Conservation (phyloP, 768 basidiomycete species). For the Heimioporus sp. region DNA sequence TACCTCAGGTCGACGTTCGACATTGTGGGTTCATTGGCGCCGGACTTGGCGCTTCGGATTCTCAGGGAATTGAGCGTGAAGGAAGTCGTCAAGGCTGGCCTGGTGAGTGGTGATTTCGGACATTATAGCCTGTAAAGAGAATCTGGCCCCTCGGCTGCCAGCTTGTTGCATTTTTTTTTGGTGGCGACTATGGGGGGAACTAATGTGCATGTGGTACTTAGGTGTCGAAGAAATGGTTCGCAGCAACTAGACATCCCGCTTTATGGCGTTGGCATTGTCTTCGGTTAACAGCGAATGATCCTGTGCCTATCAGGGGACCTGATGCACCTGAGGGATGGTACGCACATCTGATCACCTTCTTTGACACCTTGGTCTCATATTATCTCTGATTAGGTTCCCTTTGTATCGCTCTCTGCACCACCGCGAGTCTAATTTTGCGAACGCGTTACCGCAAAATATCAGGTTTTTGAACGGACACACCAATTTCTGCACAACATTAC, state of each 20-base stretch:
- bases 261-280: constrained; percentile 80
- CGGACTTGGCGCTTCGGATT: constrained; percentile 61
- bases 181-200: not conserved
- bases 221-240: constrained; percentile 45
- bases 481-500: constrained; percentile 82
- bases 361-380: not conserved
- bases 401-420: constrained; percentile 81
- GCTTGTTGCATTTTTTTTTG: not conserved
- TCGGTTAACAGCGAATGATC: constrained; percentile 69
- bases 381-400: constrained; percentile 43
- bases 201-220: constrained; percentile 8
- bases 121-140: not conserved
- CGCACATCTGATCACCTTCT: constrained; percentile 20
- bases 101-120: constrained; percentile 23
- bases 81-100: constrained; percentile 54
- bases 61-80: constrained; percentile 56
- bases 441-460: constrained; percentile 72
- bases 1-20: constrained; percentile 83
- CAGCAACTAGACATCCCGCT: constrained; percentile 52
- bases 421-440: constrained; percentile 80
- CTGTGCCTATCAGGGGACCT: constrained; percentile 62
- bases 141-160: not conserved
- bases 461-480: constrained; percentile 82
- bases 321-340: constrained; percentile 71
- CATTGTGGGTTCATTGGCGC: constrained; percentile 68